Conservation (phyloP, 2,329 filamentous ascomycete genomes). For the Cordyceps farinosa region DNA sequence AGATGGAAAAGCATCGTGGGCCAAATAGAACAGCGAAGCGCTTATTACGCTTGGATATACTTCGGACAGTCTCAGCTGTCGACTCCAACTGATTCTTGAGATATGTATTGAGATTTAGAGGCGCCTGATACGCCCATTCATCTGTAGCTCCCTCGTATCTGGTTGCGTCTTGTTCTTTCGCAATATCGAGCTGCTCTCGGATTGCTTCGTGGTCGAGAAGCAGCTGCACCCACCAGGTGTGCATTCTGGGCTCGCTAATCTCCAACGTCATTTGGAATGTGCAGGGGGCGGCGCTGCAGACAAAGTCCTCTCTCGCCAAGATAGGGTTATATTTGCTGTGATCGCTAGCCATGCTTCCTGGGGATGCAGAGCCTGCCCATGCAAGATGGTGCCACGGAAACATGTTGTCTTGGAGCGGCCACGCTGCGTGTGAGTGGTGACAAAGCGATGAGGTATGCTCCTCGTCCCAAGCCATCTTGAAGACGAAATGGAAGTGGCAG, state of each 20-base stretch:
- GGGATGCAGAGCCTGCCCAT: constrained; percentile 32
- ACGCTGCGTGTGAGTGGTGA: constrained; percentile 29
- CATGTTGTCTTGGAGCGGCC: constrained; percentile 33
- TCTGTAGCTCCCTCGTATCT: constrained; percentile 44
- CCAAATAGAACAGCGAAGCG: constrained; percentile 53
- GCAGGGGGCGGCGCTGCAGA: constrained; percentile 42
- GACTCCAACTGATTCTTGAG: constrained; percentile 46
- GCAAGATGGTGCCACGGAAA: constrained; percentile 40
- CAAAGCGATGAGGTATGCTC: constrained; percentile 29
- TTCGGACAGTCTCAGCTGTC: constrained; percentile 35
- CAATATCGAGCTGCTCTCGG: constrained; percentile 35
- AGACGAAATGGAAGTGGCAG: constrained; percentile 41
- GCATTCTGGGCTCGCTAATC: constrained; percentile 48
- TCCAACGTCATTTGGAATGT: constrained; percentile 43
- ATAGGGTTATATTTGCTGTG: constrained; percentile 38
- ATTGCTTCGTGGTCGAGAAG: constrained; percentile 47
- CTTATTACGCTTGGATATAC: constrained; percentile 55
- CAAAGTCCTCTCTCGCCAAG: constrained; percentile 35
- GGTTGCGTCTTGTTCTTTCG: constrained; percentile 43
- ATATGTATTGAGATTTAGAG: constrained; percentile 48
- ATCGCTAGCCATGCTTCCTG: constrained; percentile 25
- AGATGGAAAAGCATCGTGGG: constrained; percentile 45
- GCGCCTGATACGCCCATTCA: constrained; percentile 38
- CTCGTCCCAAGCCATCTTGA: constrained; percentile 35
- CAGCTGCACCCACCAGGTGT: constrained; percentile 38